phyloP scores from a whole-genome alignment of 345 rosid species.

The Eucalyptus curtisii region DNA sequence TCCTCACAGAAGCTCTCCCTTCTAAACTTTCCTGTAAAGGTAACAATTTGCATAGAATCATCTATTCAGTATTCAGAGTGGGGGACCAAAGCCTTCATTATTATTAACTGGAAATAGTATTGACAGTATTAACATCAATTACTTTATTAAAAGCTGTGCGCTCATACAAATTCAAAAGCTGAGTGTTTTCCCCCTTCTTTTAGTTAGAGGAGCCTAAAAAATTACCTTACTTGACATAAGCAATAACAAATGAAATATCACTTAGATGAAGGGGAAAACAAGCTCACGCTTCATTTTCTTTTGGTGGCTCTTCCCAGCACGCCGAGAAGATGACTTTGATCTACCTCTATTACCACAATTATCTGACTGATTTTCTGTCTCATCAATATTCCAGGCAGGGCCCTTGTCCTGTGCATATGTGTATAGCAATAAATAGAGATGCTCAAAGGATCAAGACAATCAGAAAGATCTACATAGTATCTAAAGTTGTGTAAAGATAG shows the following conservation, averaged over 20 bases:
- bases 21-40: constrained; percentile 27
- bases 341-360: constrained; percentile 2
- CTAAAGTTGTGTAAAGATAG: not conserved
- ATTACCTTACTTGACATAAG: not conserved
- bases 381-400: constrained; percentile 14
- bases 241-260: not conserved
- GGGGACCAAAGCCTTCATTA: not conserved
- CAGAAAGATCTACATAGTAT: not conserved
- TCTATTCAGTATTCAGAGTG: not conserved
- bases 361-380: not conserved
- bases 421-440: not conserved
- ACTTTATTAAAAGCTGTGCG: not conserved
- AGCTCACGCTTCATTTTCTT: constrained; percentile 35
- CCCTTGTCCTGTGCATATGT: constrained; percentile 17
- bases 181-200: not conserved
- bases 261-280: not conserved
- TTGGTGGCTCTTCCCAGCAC: constrained; percentile 6
- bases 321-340: constrained; percentile 11
- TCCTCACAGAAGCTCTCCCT: constrained; percentile 30
- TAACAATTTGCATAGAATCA: not conserved
- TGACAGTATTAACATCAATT: not conserved
- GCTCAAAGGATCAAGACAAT: not conserved
- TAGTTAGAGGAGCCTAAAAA: not conserved
- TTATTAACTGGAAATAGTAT: not conserved
- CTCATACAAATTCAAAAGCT: not conserved